Percentiles rank a stretch among this genome's conserved stretches.
phyloP scores from a whole-genome alignment of 208 protist genomes.

The Tetramitus jugosus region DNA sequence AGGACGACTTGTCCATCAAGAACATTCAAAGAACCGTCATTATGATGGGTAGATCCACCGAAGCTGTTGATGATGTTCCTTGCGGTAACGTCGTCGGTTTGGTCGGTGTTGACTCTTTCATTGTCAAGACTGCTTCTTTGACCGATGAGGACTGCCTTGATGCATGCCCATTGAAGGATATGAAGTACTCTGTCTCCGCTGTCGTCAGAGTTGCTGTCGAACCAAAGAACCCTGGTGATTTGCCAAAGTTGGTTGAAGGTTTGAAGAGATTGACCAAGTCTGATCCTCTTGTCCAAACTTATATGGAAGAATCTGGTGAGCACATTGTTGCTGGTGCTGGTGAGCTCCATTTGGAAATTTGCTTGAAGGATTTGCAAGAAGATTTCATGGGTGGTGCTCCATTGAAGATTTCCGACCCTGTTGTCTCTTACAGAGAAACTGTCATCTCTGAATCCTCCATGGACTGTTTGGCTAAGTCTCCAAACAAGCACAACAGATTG shows the following conservation, averaged over 20 bases:
- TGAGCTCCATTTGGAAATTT: conserved; percentile 99
- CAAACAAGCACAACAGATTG: conserved; percentile 99
- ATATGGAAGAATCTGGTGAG: conserved; percentile 88
- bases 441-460: conserved; percentile 59
- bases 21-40: conserved; percentile 85
- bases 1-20: conserved; percentile 77
- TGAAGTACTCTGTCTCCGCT: conserved; percentile 99
- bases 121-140: conserved; percentile 97
- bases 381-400: conserved; percentile 86
- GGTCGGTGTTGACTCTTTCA: conserved; percentile 97
- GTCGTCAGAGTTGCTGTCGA: conserved; percentile 96
- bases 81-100: conserved; percentile 96
- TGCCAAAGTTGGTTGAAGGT: conserved; percentile 95
- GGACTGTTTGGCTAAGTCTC: conserved; percentile 78
- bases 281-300: conserved; percentile 87
- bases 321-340: conserved; percentile 97
- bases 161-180: conserved; percentile 50
- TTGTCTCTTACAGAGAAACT: conserved; percentile 98
- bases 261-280: conserved; percentile 92
- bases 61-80: conserved; percentile 90
- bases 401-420: conserved; percentile 89
- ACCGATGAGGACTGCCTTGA: conserved; percentile 58
- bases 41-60: conserved; percentile 95
- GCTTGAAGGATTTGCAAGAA: conserved; percentile 96
- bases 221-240: conserved; percentile 89